Evolutionary conservation across 1,284 basidiomycete genomes (phyloP).

Genomic region (Leccinum pachyderme): DNA sequence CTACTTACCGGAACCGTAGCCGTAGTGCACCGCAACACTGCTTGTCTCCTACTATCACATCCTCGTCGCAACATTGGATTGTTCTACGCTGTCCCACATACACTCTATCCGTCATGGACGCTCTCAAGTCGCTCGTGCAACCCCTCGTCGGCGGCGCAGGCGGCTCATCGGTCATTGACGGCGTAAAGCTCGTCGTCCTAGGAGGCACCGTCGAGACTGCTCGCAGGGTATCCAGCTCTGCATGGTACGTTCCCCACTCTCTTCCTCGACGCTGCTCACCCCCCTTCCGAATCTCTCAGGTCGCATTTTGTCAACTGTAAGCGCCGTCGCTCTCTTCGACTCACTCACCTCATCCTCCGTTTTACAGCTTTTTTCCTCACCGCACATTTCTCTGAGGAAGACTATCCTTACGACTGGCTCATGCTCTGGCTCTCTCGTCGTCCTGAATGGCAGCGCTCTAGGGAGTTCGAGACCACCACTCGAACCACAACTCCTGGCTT

Average conservation of each 20-base stretch:
- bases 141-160: conserved; percentile 74
- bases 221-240: conserved; percentile 72
- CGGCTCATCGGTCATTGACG: conserved; percentile 75
- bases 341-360: conserved; percentile 6
- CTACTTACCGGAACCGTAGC: not conserved
- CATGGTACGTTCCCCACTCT: conserved; percentile 51
- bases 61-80: conserved; percentile 34
- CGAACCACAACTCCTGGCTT: conserved; percentile 54
- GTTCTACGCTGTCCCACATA: conserved; percentile 17
- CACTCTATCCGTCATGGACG: conserved; percentile 56
- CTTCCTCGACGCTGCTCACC: conserved; percentile 4
- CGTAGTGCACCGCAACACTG: conserved; percentile 19
- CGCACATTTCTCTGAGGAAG: conserved; percentile 81
- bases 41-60: conserved; percentile 21
- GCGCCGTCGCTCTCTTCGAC: conserved; percentile 30
- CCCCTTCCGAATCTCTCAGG: conserved; percentile 38
- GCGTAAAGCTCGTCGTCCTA: conserved; percentile 82
- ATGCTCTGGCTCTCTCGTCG: conserved; percentile 79
- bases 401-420: conserved; percentile 81
- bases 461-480: conserved; percentile 82
- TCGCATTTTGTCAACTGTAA: conserved; percentile 79
- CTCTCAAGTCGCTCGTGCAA: conserved; percentile 75
- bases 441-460: conserved; percentile 80
- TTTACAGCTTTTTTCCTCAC: conserved; percentile 77
- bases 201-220: conserved; percentile 84